Base-by-base conservation (phyloP, 352 stramenopile species). In the Lagenidium giganteum region DNA sequence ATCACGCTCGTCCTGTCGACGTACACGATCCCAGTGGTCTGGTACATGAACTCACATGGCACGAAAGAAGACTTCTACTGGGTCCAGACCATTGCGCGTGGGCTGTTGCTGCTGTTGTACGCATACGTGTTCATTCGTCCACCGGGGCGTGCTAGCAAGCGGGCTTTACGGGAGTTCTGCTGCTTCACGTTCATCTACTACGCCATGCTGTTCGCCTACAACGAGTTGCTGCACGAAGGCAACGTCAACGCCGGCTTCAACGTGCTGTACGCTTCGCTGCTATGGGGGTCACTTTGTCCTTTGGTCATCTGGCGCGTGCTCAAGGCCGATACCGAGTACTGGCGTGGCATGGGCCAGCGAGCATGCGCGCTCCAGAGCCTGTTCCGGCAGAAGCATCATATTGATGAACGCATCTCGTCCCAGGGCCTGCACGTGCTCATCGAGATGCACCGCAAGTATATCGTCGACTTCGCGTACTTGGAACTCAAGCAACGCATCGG, bases 131-230 rank as follows among this genome's bases (percentile, higher is more conserved):
- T 47, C 2, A 36, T 64, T 14, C 55, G 58, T 12, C 65, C 70
- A n/a, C 69, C 66, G 0, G 57, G 50, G 7, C 53, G 70, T 6
- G 70, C 70, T n/a, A 76, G 46, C n/a, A 67, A 61, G 27, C 61
- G 50, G 5, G 61, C 61, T 4, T 44, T 75, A 23, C 69, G 66
- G 8, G 63, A 79, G 33, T 82, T 64, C 26, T 70, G 52, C 20
- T 51, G n/a, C 17, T 82, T 77, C 23, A 56, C 27, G 3, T 41
- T 58, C 17, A 42, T 68, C 17, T 78, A 75, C 31, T 61, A 70
- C 24, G 47, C 33, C 4, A 46, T 81, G 24, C 8, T 22, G 17
- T 22, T 17, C n/a, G n/a, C n/a, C n/a, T n/a, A n/a, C n/a, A n/a
- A n/a, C n/a, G n/a, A 27, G 7, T 36, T 36, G 8, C 23, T 27